Base-by-base conservation (phyloP, 2,329 filamentous ascomycete species). In the Chaetothyriales sp. region DNA sequence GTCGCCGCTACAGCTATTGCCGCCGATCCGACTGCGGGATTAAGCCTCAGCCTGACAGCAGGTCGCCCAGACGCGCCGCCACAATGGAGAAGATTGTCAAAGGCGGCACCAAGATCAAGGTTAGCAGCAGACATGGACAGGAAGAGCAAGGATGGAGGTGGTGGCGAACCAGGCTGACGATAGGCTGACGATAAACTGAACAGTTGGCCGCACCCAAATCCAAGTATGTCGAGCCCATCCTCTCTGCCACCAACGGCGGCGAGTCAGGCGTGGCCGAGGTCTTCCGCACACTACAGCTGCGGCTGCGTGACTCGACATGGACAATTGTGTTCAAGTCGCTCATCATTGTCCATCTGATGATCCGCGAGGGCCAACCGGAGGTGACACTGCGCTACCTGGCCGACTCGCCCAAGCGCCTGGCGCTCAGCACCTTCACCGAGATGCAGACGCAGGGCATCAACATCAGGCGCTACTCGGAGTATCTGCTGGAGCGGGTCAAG, bases 31-130 rank as follows among this genome's bases (percentile, higher is more conserved):
- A 10, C 22, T 45, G 22, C 43, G 10, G 6, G 2, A 19, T 26
- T 44, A 5, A 19, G 9, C 22, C 43, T 4, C 18, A 45, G 43
- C 43, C 19, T 19, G 43, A 20, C 19, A 18, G 7, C 9, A 10
- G 19, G 43, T 12, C 43, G 6, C n/a, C n/a, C 43, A 26, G 22
- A 47, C 18, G n/a, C 25, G n/a, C 43, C 28, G 47, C 47, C 18
- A 90, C 86, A 53, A 96, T 96, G 67, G 92, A 98, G 76, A 98
- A 96, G 77, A 94, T 89, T 61, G 92, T 98, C 65, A 96, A 96
- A 76, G 92, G 90, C 71, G 90, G 86, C 62, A 96, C 90, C 63
- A 96, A 96, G 76, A 86, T 94, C 66, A 96, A 95, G 80, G 88
- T 89, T 62, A 57, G 65, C 67, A 67, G 59, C 47, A 18, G 18